Evolutionary conservation across 176 grass and related monocot species (phyloP).

Genomic region (Triticum turgidum): DNA sequence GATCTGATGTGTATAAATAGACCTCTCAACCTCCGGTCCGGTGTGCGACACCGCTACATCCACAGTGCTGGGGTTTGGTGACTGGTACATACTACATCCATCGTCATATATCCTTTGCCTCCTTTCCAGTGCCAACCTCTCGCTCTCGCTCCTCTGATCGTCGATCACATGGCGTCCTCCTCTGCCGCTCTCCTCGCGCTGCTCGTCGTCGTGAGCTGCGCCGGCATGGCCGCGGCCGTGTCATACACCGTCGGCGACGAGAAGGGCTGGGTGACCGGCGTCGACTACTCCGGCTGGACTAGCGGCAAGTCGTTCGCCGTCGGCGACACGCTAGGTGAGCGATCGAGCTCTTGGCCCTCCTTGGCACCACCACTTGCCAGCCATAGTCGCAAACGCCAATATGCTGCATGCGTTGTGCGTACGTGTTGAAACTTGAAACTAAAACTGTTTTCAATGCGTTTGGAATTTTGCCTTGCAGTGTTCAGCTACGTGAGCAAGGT

Average conservation of each 20-base stretch:
- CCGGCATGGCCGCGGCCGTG: slow-evolving; percentile 27
- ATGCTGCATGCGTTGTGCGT: background rate
- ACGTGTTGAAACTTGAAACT: no score
- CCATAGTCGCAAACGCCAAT: background rate
- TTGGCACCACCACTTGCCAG: background rate
- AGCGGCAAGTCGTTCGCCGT: slow-evolving; percentile 38
- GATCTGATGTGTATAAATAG: slow-evolving; percentile 28
- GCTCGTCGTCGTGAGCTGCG: slow-evolving; percentile 27
- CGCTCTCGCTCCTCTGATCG: background rate
- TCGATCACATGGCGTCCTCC: slow-evolving; percentile 25
- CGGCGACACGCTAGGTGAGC: slow-evolving; percentile 59
- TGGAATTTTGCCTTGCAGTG: slow-evolving; percentile 28
- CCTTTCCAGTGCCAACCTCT: background rate
- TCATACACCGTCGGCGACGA: slow-evolving; percentile 59
- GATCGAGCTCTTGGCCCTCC: background rate
- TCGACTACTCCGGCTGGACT: slow-evolving; percentile 61
- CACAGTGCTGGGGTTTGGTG: background rate
- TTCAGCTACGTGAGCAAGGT: slow-evolving; percentile 51
- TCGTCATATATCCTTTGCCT: background rate
- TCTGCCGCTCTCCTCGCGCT: background rate
- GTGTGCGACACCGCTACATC: slow-evolving; percentile 1
- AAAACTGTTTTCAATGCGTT: no score
- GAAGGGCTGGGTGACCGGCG: slow-evolving; percentile 43
- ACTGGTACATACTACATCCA: background rate
- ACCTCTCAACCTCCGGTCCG: slow-evolving; percentile 16